Conservation (phyloP, 768 basidiomycete genomes). For the Amanita polypyramis region DNA sequence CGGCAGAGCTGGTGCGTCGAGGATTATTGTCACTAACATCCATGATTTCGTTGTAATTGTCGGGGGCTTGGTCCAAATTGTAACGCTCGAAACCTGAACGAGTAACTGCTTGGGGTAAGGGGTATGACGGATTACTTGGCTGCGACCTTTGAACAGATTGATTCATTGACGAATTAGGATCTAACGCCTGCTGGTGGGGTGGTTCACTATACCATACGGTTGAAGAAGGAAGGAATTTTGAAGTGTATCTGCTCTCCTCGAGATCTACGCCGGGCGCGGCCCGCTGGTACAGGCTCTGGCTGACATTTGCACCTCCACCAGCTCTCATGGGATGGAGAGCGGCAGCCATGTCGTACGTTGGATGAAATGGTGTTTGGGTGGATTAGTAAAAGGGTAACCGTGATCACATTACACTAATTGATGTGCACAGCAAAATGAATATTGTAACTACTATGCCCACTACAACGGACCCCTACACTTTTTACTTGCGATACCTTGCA, state of each 20-base stretch:
- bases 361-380: conserved; percentile 6
- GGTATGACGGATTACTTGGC: conserved; percentile 32
- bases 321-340: conserved; percentile 36
- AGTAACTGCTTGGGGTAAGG: conserved; percentile 29
- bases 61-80: conserved; percentile 32
- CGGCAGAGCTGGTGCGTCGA: conserved; percentile 23
- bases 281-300: conserved; percentile 34
- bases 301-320: conserved; percentile 25
- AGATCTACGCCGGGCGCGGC: conserved; percentile 51
- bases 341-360: conserved; percentile 34
- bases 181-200: background rate
- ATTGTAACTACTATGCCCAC: background rate
- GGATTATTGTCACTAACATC: conserved; percentile 11
- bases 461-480: background rate
- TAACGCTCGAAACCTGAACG: conserved; percentile 42
- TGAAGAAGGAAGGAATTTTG: conserved; percentile 16
- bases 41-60: background rate
- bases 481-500: conserved; percentile 48
- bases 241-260: conserved; percentile 50
- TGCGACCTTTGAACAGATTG: conserved; percentile 19
- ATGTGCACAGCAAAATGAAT: background rate
- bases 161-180: background rate
- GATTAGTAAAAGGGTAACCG: background rate
- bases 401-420: background rate
- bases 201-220: background rate